Base-by-base conservation (phyloP, 31 red algal species). In the Endocladia muricata region DNA sequence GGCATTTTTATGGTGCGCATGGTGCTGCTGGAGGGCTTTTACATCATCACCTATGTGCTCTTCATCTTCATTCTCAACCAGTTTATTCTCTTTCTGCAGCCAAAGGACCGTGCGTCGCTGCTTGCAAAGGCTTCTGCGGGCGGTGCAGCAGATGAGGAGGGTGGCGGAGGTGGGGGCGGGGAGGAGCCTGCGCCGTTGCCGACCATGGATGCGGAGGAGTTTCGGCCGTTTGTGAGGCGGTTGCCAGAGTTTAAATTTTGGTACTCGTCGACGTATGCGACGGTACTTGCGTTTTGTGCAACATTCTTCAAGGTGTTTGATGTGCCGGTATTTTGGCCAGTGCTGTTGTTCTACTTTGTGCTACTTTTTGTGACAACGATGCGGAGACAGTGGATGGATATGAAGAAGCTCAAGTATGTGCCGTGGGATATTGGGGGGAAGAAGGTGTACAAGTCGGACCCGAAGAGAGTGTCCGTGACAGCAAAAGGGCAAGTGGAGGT, bases 171-270 rank as follows among this genome's bases (percentile, higher is more conserved):
- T 38, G 82, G 33, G 8, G 19, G 41, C 17, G 56, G 28, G 25
- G 34, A 69, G 8, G 37, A 29, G 1, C 57, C 86, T 23, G 33
- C 58, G 22, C 36, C 76, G 35, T 40, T 90, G 38, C 86, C 86
- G 34, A 81, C 86, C 1, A 47, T 34, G 39, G 81, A 89, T 35
- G 65, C 3, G 9, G 69, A 89, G 7, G 90, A 93, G 74, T 97
- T 89, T 59, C 94, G 94, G 22, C 94, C 94, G 28, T 97, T 97
- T 86, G 89, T 93, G 21, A 68, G 94, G 0, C 83, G 94, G 3
- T 67, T 97, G 3, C 94, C 94, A 31, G 94, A 97, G 82, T 97
- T 97, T 63, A 88, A 94, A 58, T 94, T 97, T 68, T 97, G 94
- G 94, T 79, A 89, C 33, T 82, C 74, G 13, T 74, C 73, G 25